phyloP scores from a whole-genome alignment of 140 eudicot species.

The Flaveria floridana region DNA sequence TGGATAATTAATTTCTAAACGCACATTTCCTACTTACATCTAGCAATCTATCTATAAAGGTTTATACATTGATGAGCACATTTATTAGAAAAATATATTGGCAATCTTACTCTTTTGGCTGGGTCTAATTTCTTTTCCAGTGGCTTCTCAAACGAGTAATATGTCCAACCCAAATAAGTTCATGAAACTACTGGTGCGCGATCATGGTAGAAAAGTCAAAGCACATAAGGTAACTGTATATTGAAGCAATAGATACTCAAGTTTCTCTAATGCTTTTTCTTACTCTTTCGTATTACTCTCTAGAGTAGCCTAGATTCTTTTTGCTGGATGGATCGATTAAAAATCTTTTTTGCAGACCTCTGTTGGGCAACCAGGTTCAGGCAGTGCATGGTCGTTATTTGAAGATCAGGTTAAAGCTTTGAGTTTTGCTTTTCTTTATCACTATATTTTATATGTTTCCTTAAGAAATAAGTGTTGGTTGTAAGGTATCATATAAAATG shows the following conservation, averaged over 20 bases:
- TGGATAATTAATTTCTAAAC: slow-evolving; percentile 1
- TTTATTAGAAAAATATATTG: slow-evolving; percentile 51
- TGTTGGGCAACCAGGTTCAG: slow-evolving; percentile 74
- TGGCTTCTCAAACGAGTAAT: slow-evolving; percentile 92
- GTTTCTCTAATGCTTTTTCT: slow-evolving; percentile 6
- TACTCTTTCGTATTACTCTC: neutral
- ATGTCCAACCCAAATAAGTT: slow-evolving; percentile 84
- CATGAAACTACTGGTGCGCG: slow-evolving; percentile 74
- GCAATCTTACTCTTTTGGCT: slow-evolving; percentile 44
- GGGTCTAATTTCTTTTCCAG: slow-evolving; percentile 64
- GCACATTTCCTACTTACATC: neutral
- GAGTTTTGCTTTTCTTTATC: slow-evolving; percentile 8
- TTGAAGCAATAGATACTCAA: neutral
- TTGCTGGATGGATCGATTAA: slow-evolving; percentile 24
- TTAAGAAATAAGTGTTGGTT: slow-evolving; percentile 1
- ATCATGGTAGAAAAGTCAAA: slow-evolving; percentile 74
- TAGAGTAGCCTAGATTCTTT: slow-evolving; percentile 12
- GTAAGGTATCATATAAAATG: slow-evolving; percentile 22
- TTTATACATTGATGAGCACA: slow-evolving; percentile 20
- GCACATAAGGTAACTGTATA: slow-evolving; percentile 62
- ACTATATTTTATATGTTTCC: neutral
- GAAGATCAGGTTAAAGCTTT: slow-evolving; percentile 77
- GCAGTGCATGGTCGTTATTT: slow-evolving; percentile 86
- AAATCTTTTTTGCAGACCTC: slow-evolving; percentile 51
- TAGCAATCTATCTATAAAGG: neutral